Conservation (phyloP, 495 filamentous ascomycete genomes). For the Penicillium herquei region DNA sequence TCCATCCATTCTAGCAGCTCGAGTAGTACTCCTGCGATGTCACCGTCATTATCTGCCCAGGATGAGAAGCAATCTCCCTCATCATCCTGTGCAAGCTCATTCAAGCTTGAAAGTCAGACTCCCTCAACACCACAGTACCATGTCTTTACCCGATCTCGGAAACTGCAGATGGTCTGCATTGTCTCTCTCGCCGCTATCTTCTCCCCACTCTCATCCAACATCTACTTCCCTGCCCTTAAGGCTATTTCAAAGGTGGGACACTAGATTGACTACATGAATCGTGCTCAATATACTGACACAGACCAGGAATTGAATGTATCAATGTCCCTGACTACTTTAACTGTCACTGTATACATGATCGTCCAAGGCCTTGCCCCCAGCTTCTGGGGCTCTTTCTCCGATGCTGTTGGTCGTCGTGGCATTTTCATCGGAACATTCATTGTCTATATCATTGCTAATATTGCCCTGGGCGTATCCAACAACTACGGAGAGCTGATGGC, state of each 20-base stretch:
- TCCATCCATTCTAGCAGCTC: slow-evolving; percentile 19
- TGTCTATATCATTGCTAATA: slow-evolving; percentile 52
- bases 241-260: slow-evolving; percentile 30
- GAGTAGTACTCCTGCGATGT: slow-evolving; percentile 1
- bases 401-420: slow-evolving; percentile 38
- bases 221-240: slow-evolving; percentile 72
- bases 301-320: slow-evolving; percentile 26
- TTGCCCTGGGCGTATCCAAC: slow-evolving; percentile 61
- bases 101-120: slow-evolving; percentile 24
- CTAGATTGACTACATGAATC: no score
- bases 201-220: slow-evolving; percentile 73
- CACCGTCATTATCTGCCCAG: slow-evolving; percentile 10
- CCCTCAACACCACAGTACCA: slow-evolving; percentile 37
- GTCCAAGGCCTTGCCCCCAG: slow-evolving; percentile 47
- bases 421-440: slow-evolving; percentile 40
- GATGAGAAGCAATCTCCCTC: slow-evolving; percentile 17
- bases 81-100: slow-evolving; percentile 19
- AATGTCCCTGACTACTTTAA: slow-evolving; percentile 36
- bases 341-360: slow-evolving; percentile 45
- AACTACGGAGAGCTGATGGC: slow-evolving; percentile 61
- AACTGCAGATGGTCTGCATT: slow-evolving; percentile 63
- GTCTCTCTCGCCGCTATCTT: slow-evolving; percentile 48
- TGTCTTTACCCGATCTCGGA: slow-evolving; percentile 56
- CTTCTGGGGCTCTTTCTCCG: slow-evolving; percentile 45
- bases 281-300: no score